phyloP scores from a whole-genome alignment of 1,139 yeast genomes.

The Blastobotrys arbuscula region DNA sequence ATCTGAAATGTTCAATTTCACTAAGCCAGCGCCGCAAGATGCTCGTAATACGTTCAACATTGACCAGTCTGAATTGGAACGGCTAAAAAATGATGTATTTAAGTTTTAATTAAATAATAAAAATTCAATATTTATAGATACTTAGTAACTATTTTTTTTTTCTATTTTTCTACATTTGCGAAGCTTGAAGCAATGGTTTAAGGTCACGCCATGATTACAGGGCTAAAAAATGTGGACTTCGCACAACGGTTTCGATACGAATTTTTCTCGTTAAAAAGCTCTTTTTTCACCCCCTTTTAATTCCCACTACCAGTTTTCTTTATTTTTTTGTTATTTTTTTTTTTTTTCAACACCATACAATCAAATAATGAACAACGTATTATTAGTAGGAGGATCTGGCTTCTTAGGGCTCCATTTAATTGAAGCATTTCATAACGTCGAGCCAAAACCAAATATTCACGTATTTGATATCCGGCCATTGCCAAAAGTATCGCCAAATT shows the following conservation, averaged over 20 bases:
- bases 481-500: slow-evolving; percentile 59
- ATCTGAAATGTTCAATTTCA: not conserved
- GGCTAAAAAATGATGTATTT: slow-evolving; percentile 5
- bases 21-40: not conserved
- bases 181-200: not conserved
- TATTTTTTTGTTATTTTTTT: not conserved
- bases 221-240: not conserved
- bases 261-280: too few relatives aligned
- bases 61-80: slow-evolving; percentile 1
- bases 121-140: not conserved
- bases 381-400: slow-evolving; percentile 90
- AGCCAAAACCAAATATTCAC: slow-evolving; percentile 69
- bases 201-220: not conserved
- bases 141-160: not conserved
- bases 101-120: not conserved
- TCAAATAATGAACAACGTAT: slow-evolving; percentile 5
- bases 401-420: slow-evolving; percentile 88
- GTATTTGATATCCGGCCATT: slow-evolving; percentile 89
- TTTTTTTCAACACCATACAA: not conserved
- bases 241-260: not conserved
- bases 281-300: not conserved
- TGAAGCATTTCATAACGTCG: slow-evolving; percentile 66
- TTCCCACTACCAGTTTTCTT: not conserved
- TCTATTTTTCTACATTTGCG: not conserved
- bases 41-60: not conserved